Conservation (phyloP, 2,329 filamentous ascomycete genomes). For the Fusarium clavum region DNA sequence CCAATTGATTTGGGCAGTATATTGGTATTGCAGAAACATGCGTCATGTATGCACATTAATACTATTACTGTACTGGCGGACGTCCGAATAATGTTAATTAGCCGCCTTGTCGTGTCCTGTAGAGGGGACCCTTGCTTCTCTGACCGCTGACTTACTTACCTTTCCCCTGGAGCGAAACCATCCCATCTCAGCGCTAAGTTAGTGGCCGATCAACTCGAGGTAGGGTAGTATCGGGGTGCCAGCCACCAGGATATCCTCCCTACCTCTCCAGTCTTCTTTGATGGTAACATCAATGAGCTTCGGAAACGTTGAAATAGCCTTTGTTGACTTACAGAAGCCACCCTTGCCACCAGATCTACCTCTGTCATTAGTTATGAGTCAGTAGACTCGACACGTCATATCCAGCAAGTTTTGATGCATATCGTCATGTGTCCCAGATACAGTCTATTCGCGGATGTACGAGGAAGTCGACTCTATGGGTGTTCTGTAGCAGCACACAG, state of each 20-base stretch:
- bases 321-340: neutral
- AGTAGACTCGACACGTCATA: neutral
- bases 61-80: neutral
- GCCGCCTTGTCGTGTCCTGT: neutral
- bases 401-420: neutral
- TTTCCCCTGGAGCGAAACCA: neutral
- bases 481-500: neutral
- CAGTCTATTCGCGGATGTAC: neutral
- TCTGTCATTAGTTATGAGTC: neutral
- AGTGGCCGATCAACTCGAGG: constrained; percentile 17
- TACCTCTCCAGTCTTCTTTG: neutral
- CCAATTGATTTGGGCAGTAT: neutral
- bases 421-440: neutral
- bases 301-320: neutral
- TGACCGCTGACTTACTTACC: neutral
- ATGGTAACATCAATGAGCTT: neutral
- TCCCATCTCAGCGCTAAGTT: neutral
- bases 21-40: neutral
- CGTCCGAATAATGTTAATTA: neutral
- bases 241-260: constrained; percentile 12
- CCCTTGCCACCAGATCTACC: neutral
- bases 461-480: neutral
- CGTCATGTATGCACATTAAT: neutral
- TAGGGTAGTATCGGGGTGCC: constrained; percentile 24
- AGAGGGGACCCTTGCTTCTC: neutral